Evolutionary conservation across 2,329 filamentous ascomycete species (phyloP).

Genomic region (Hypoxylon sp.): DNA sequence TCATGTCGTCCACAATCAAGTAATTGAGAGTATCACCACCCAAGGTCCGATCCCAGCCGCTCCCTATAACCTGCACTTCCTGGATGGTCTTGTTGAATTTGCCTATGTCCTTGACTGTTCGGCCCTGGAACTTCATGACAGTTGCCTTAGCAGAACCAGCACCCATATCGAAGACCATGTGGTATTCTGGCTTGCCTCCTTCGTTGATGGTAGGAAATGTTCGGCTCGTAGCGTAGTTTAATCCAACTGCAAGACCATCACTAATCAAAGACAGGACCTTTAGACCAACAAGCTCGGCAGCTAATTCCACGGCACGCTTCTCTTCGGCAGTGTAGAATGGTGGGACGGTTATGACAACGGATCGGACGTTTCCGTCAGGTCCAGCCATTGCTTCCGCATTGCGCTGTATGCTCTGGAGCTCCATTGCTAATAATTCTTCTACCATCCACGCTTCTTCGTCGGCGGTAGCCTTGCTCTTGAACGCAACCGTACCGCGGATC

Average conservation of each 20-base stretch:
- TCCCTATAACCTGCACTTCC: slow-evolving; percentile 89
- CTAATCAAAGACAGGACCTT: slow-evolving; percentile 87
- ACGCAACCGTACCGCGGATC: slow-evolving; percentile 76
- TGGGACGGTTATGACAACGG: slow-evolving; percentile 89
- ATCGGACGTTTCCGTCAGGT: slow-evolving; percentile 77
- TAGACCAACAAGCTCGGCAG: slow-evolving; percentile 88
- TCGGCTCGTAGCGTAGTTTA: slow-evolving; percentile 94
- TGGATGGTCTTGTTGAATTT: slow-evolving; percentile 97
- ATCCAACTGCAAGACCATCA: slow-evolving; percentile 89
- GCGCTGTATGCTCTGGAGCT: slow-evolving; percentile 88
- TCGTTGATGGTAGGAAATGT: slow-evolving; percentile 88
- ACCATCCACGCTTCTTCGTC: slow-evolving; percentile 78
- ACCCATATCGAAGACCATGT: slow-evolving; percentile 98
- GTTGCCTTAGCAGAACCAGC: slow-evolving; percentile 94
- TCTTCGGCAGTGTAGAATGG: slow-evolving; percentile 92
- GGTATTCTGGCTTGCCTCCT: slow-evolving; percentile 87
- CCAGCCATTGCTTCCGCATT: slow-evolving; percentile 89
- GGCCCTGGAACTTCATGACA: slow-evolving; percentile 88
- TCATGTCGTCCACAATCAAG: slow-evolving; percentile 89
- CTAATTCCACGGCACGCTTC: slow-evolving; percentile 84
- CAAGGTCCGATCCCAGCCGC: slow-evolving; percentile 88
- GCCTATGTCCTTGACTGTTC: slow-evolving; percentile 88
- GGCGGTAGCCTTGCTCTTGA: slow-evolving; percentile 76
- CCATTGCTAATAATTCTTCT: slow-evolving; percentile 96
- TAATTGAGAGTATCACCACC: slow-evolving; percentile 92